These are phyloP conservation scores for Intubia oerlemansii DNA, from an alignment of 2,329 filamentous ascomycete species.

Conservation along the genomic window DNA sequence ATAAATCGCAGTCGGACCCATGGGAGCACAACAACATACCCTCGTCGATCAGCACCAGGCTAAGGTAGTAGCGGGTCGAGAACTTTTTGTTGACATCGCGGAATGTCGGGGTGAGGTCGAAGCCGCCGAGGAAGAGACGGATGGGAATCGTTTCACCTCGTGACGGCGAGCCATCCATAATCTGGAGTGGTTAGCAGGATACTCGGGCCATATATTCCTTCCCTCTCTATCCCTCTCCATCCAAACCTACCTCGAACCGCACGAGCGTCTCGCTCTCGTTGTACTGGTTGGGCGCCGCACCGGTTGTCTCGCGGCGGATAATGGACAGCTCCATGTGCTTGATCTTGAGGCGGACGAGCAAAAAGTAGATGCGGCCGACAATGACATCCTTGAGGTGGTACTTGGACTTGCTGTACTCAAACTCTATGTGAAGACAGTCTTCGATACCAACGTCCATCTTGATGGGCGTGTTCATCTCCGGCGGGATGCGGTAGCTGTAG, in stretches of 20 bases:
- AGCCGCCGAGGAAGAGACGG: constrained; percentile 86
- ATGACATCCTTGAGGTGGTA: constrained; percentile 99
- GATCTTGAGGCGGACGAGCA: constrained; percentile 93
- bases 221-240: too few relatives aligned
- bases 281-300: constrained; percentile 93
- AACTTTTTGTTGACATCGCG: constrained; percentile 99
- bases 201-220: not conserved
- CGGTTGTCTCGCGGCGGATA: constrained; percentile 89
- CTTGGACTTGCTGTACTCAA: constrained; percentile 98
- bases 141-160: constrained; percentile 91
- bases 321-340: constrained; percentile 99
- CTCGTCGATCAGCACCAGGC: constrained; percentile 87
- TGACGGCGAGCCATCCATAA: constrained; percentile 98
- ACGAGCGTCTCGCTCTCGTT: constrained; percentile 98
- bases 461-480: constrained; percentile 94
- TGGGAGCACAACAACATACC: constrained; percentile 26
- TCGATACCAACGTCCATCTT: constrained; percentile 99
- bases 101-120: constrained; percentile 94
- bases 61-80: constrained; percentile 93
- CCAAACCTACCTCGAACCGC: constrained; percentile 73
- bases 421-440: constrained; percentile 97
- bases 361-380: constrained; percentile 93
- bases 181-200: constrained; percentile 27
- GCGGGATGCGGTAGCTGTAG: constrained; percentile 93
- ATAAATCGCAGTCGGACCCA: too few relatives aligned